Base-by-base conservation (phyloP, 768 basidiomycete species). In the Kwoniella europaea region DNA sequence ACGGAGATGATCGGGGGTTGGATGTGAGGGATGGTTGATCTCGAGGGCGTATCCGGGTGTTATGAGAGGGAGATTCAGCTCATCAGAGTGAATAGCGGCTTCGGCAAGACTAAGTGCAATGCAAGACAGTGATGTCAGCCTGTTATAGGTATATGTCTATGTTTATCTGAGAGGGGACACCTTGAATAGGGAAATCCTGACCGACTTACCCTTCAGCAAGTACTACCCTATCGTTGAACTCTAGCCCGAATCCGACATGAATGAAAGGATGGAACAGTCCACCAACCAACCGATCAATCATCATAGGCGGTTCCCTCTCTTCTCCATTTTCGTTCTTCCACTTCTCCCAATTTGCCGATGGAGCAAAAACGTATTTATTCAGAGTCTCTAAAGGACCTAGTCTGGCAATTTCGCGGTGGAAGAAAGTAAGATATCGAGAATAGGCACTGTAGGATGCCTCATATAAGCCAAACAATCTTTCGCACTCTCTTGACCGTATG, bases 201-300 rank as follows among this genome's bases (percentile, higher is more conserved):
- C 10, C 4, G 5, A 59, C 74, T 67, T 20, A 78, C 76, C 76
- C 79, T 62, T 80, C 79, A 22, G 79, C 79, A 4, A 80, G 64
- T 13, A 70, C 62, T 7, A 80, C 71, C 29, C 69, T 59, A 66
- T 80, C 79, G n/a, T 67, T 50, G 74, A 80, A 80, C 27, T 80
- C 79, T 20, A 80, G n/a, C 15, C 77, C 79, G 54, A 76, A 78
- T 6, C 79, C 79, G 22, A 63, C 67, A 58, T 80, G 79, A 42
- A 80, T 80, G 29, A 76, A 76, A 2, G 79, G 79, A 59, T 80
- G 79, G 6, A 75, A 66, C 0, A 75, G 67, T 10, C 79, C 79
- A 16, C 71, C 67, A n/a, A 80, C 44, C 9, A 80, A 55, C 16
- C 79, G 53, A 42, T 69, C 59, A 10, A 80, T 53, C 79, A 80